These are phyloP conservation scores for Salicornia ramosissima DNA, from an alignment of 148 eudicot species.

Conservation along the genomic window DNA sequence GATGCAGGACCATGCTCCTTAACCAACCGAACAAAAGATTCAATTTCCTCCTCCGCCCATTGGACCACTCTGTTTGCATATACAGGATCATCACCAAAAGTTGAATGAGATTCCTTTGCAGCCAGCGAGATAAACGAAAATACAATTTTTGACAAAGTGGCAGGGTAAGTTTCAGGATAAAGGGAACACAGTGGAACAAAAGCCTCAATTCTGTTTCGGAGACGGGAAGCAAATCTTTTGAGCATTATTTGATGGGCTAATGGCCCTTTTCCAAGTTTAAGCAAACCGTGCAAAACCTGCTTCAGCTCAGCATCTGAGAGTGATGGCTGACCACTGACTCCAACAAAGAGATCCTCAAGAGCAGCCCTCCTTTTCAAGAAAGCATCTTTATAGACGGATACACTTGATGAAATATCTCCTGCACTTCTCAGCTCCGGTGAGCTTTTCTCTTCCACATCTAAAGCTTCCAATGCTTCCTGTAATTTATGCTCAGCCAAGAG, in stretches of 20 bases:
- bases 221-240: conserved; percentile 62
- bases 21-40: conserved; percentile 69
- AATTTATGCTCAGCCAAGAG: conserved; percentile 75
- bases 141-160: conserved; percentile 70
- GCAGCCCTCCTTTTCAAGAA: conserved; percentile 53
- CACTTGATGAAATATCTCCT: conserved; percentile 45
- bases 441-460: conserved; percentile 63
- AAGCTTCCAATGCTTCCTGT: conserved; percentile 72
- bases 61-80: conserved; percentile 69
- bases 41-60: conserved; percentile 94
- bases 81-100: conserved; percentile 86
- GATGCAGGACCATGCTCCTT: conserved; percentile 84
- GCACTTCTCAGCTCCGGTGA: conserved; percentile 54
- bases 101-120: conserved; percentile 56
- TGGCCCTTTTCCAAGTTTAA: conserved; percentile 83
- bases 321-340: conserved; percentile 60
- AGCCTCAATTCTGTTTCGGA: conserved; percentile 55
- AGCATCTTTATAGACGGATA: conserved; percentile 54
- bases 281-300: conserved; percentile 53
- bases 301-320: conserved; percentile 51
- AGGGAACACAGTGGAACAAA: conserved; percentile 67
- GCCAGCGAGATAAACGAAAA: conserved; percentile 68
- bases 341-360: conserved; percentile 67
- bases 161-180: conserved; percentile 77
- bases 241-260: conserved; percentile 72